A percentile compares a stretch with the other conserved stretches of the same genome.
Evolutionary conservation across 2,329 filamentous ascomycete genomes (phyloP).

Genomic region (Trichoderma cornu-damae): DNA sequence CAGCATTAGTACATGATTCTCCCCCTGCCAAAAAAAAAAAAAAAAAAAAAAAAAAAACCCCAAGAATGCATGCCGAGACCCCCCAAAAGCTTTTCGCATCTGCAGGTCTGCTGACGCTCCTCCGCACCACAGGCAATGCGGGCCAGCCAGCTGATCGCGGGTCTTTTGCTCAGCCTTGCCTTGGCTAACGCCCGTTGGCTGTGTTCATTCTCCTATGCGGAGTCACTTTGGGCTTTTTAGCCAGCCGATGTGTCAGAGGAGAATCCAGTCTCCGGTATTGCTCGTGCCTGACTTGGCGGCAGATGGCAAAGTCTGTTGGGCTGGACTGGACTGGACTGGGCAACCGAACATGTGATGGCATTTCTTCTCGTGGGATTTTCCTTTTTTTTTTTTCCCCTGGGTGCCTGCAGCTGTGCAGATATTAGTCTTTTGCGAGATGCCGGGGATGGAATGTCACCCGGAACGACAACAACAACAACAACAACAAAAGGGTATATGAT

Average conservation of each 20-base stretch:
- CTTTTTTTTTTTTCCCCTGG: neutral
- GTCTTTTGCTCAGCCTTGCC: constrained; percentile 14
- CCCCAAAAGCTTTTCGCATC: constrained; percentile 5
- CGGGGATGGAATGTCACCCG: neutral
- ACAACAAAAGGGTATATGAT: constrained; percentile 5
- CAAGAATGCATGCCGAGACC: constrained; percentile 9
- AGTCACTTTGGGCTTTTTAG: neutral
- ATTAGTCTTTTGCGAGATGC: neutral
- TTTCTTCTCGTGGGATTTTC: neutral
- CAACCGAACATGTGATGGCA: constrained; percentile 10
- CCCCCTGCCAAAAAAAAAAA: neutral
- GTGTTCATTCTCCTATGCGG: neutral
- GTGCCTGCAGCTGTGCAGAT: constrained; percentile 2
- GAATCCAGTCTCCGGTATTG: neutral
- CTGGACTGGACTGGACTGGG: neutral
- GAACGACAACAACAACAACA: neutral
- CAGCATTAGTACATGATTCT: neutral
- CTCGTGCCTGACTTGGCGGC: neutral
- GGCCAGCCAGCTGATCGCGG: constrained; percentile 11
- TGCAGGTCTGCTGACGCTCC: constrained; percentile 17
- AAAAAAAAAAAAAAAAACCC: no score
- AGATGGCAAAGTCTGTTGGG: neutral
- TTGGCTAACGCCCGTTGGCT: constrained; percentile 1
- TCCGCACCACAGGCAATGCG: constrained; percentile 7
- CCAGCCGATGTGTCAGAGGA: constrained; percentile 8